These are phyloP conservation scores for Fomitopsis pulvina DNA, from an alignment of 768 basidiomycete species.

Conservation along the genomic window DNA sequence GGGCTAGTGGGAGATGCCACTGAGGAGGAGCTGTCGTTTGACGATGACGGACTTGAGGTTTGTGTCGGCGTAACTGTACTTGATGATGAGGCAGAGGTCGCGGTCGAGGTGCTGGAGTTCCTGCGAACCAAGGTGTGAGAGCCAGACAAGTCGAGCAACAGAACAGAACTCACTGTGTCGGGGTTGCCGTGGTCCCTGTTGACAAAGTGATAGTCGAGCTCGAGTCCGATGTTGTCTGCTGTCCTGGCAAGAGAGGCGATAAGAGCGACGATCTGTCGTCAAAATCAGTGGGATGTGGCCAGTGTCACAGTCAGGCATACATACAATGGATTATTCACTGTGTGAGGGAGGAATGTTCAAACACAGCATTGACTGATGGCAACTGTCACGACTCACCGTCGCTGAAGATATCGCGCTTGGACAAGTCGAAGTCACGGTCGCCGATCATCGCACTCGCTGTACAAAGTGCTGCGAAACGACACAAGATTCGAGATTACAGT, in stretches of 20 bases:
- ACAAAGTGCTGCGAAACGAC: neutral
- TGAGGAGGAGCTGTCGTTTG: no score
- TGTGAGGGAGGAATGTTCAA: neutral
- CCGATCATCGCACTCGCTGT: conserved; percentile 5
- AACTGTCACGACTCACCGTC: conserved; percentile 19
- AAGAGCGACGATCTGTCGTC: neutral
- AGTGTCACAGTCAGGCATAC: neutral
- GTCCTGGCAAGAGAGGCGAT: neutral
- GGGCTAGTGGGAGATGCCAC: no score
- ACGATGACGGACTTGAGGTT: no score
- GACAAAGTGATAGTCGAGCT: conserved; percentile 7
- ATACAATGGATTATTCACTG: neutral
- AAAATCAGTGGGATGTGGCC: neutral
- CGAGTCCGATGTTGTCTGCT: conserved; percentile 3
- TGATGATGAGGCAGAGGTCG: neutral
- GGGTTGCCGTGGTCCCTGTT: neutral
- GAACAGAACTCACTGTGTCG: neutral
- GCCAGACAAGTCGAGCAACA: neutral
- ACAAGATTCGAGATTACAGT: neutral
- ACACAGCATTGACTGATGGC: neutral
- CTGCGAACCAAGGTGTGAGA: neutral
- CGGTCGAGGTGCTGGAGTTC: neutral
- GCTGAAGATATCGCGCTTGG: conserved; percentile 21
- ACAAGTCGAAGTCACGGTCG: conserved; percentile 6
- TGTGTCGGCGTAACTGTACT: neutral